These are phyloP conservation scores for Phytophthora boehmeriae DNA, from an alignment of 352 stramenopile genomes.

Conservation along the genomic window DNA sequence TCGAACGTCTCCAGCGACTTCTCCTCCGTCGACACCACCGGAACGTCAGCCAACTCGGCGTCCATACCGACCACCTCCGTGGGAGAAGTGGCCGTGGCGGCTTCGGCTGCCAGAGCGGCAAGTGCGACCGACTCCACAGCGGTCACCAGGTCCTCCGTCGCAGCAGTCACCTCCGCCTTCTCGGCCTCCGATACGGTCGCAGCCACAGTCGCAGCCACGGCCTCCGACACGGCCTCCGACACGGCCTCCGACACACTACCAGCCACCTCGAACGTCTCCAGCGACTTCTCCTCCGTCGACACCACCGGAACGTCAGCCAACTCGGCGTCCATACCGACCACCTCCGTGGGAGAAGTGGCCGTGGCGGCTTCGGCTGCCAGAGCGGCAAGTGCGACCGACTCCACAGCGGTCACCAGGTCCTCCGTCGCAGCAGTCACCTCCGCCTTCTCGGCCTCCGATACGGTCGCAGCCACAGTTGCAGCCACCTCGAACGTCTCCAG, in stretches of 20 bases:
- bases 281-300: background rate
- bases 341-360: too few relatives aligned
- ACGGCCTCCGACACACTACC: conserved; percentile 10
- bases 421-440: background rate
- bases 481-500: too few relatives aligned
- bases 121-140: background rate
- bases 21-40: background rate
- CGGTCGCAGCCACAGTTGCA: conserved; percentile 6
- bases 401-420: background rate
- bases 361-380: background rate
- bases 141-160: background rate
- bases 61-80: too few relatives aligned
- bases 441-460: too few relatives aligned
- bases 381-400: background rate
- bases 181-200: background rate
- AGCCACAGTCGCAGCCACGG: background rate
- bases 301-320: background rate
- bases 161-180: background rate
- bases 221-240: background rate
- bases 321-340: too few relatives aligned
- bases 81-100: too few relatives aligned
- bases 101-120: background rate
- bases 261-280: background rate
- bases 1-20: background rate
- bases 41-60: background rate